A percentile compares a stretch with the other conserved stretches of the same genome.
Evolutionary conservation across 2,329 filamentous ascomycete genomes (phyloP).

Genomic region (Clathrospora elynae): DNA sequence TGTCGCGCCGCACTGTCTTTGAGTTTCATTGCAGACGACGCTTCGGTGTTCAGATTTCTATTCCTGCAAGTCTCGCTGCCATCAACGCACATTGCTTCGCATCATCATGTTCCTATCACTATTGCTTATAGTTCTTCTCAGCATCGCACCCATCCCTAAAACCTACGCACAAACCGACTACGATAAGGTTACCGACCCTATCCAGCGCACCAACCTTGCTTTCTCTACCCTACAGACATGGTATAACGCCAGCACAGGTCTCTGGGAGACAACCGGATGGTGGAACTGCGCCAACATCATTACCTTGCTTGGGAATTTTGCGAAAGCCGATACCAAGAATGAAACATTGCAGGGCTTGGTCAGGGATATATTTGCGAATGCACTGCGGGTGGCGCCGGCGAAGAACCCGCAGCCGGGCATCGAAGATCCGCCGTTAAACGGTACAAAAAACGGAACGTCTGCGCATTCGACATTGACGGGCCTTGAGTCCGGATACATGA

Average conservation of each 20-base stretch:
- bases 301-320: conserved; percentile 64
- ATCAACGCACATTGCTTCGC: too few species aligned
- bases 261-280: conserved; percentile 71
- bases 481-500: conserved; percentile 27
- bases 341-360: conserved; percentile 46
- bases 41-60: too few species aligned
- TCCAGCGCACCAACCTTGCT: conserved; percentile 38
- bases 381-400: conserved; percentile 43
- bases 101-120: too few species aligned
- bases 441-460: conserved; percentile 16
- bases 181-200: conserved; percentile 24
- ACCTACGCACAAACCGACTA: conserved; percentile 24
- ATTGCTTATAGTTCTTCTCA: conserved; percentile 18
- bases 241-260: conserved; percentile 65
- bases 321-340: conserved; percentile 34
- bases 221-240: conserved; percentile 61
- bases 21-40: too few species aligned
- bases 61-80: too few species aligned
- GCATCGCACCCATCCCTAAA: conserved; percentile 26
- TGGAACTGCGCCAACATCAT: conserved; percentile 75
- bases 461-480: conserved; percentile 11
- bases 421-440: conserved; percentile 18
- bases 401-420: conserved; percentile 40
- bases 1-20: neutral
- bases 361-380: conserved; percentile 52